Evolutionary conservation across 352 stramenopile genomes (phyloP), one percentile per base, ranked within the genome.

Genomic region (Nothophytophthora sp.): DNA sequence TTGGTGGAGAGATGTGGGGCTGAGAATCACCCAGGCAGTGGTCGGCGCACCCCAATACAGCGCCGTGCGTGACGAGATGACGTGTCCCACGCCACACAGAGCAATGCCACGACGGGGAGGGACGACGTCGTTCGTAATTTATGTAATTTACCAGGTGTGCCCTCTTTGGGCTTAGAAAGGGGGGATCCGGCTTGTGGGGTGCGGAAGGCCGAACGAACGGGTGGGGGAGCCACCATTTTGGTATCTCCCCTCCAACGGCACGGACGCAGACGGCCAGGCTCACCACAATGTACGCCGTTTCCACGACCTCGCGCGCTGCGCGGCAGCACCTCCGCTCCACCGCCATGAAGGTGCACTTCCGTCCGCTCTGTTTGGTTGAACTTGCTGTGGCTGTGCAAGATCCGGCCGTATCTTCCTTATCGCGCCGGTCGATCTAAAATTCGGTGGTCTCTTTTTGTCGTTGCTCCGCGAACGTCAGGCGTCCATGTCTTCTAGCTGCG

Each of bases 401-500:
- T 10, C 6, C 2, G n/a, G 0, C 7, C 5, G 7, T 13, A 45
- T 59, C 53, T 48, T 59, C 54, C 33, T 36, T 38, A 67, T 67
- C 40, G 52, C 55, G 19, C 4, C 16, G 18, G 7, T 6, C 27
- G 0, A 42, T 46, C 54, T 30, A 67, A 44, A 54, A 28, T 53
- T 52, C 2, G 35, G 27, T 54, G 55, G 28, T 57, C 29, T 48
- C 5, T 40, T 35, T 41, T 19, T 55, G 4, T 42, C 10, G 3
- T 13, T 63, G 4, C 27, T 13, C 46, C 15, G 24, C n/a, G 30
- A 7, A 29, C 42, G 13, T 6, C 42, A 86, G 74, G 76, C 78
- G 42, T 71, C 73, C 49, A 82, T 92, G 71, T 89, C 81, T 39
- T 88, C 74, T 45, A 81, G 70, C 58, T 92, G 78, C 72, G 73